phyloP scores from a whole-genome alignment of 208 protist species.

The Borovskyia barvae region DNA sequence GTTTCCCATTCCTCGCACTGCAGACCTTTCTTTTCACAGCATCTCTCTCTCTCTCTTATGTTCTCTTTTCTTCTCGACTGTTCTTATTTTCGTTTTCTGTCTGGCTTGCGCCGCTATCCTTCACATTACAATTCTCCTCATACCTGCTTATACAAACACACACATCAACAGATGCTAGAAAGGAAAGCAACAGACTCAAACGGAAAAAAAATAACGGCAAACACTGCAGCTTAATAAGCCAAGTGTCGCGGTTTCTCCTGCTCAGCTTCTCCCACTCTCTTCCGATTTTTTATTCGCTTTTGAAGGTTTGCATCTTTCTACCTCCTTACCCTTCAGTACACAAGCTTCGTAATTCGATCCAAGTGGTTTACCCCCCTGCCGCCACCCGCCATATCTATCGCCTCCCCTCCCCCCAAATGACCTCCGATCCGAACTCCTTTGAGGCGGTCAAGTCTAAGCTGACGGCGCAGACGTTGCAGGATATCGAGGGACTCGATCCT shows the following conservation, averaged over 20 bases:
- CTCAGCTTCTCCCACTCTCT: too few relatives aligned
- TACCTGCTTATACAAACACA: not conserved
- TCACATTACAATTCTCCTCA: not conserved
- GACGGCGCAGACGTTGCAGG: conserved; percentile 54
- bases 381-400: too few relatives aligned
- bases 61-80: not conserved
- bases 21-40: not conserved
- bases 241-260: too few relatives aligned
- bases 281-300: not conserved
- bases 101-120: not conserved
- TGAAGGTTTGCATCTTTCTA: too few relatives aligned
- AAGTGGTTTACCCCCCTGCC: too few relatives aligned
- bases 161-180: not conserved
- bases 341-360: too few relatives aligned
- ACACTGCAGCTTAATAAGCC: too few relatives aligned
- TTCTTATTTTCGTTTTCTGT: not conserved
- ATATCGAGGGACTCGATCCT: conserved; percentile 89
- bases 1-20: not conserved
- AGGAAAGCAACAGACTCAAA: not conserved
- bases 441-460: conserved; percentile 57
- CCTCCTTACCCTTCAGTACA: too few relatives aligned
- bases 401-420: too few relatives aligned
- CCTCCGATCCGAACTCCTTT: conserved; percentile 44
- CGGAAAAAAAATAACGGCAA: conserved; percentile 2
- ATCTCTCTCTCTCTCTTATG: not conserved